Evolutionary conservation across 2,329 filamentous ascomycete genomes (phyloP).

Genomic region (Pestalotiopsis sp.): DNA sequence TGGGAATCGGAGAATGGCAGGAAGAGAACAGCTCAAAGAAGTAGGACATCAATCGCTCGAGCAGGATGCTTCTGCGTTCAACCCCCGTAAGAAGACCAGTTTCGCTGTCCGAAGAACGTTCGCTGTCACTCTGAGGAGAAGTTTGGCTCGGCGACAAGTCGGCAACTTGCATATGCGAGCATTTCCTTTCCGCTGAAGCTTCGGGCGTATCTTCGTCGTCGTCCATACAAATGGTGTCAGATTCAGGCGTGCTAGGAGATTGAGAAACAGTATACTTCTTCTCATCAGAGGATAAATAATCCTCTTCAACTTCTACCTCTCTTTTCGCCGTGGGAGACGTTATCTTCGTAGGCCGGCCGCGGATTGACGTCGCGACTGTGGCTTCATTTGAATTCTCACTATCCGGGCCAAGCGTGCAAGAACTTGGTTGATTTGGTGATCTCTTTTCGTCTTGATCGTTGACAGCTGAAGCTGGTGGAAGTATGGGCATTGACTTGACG

Average conservation of each 20-base stretch:
- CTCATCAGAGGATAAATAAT: not conserved
- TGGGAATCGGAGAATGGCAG: not conserved
- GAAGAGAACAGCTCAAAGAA: slow-evolving; percentile 12
- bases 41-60: slow-evolving; percentile 17
- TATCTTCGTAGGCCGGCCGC: not conserved
- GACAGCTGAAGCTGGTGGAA: no score
- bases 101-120: not conserved
- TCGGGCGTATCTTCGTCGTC: not conserved
- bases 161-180: not conserved
- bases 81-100: not conserved
- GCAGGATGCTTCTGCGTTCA: not conserved
- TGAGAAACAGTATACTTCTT: not conserved
- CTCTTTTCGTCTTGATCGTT: no score
- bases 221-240: not conserved
- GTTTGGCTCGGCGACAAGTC: not conserved
- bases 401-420: no score
- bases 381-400: no score
- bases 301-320: not conserved
- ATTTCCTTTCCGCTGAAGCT: not conserved
- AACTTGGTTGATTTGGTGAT: no score
- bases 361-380: not conserved
- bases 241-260: not conserved
- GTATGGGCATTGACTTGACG: no score
- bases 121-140: slow-evolving; percentile 9
- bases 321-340: not conserved